Conservation (phyloP, 768 basidiomycete genomes). For the Xanthoconium purpureum region DNA sequence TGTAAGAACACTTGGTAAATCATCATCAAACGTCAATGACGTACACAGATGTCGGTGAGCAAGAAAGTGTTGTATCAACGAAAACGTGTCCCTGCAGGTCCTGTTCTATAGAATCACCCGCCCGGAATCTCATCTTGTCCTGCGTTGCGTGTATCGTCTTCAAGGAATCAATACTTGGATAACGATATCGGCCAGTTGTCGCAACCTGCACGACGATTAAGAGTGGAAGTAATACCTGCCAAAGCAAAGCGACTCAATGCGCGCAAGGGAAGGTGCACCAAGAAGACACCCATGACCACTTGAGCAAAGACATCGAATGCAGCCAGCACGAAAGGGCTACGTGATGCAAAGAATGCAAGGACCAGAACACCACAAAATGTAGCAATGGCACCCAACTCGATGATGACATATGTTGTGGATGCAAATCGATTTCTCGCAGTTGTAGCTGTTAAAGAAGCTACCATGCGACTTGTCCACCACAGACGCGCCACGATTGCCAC, state of each 20-base stretch:
- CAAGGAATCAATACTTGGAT: not conserved
- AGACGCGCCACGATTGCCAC: not conserved
- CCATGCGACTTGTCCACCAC: not conserved
- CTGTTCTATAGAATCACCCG: not conserved
- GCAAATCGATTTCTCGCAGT: not conserved
- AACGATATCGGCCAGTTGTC: not conserved
- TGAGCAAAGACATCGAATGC: not conserved
- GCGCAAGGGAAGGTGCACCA: no score
- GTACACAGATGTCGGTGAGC: no score
- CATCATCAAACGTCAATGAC: no score
- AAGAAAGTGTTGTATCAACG: no score
- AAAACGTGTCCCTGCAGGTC: not conserved
- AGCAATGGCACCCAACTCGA: not conserved
- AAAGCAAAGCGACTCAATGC: not conserved
- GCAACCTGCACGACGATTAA: not conserved
- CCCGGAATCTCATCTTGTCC: not conserved
- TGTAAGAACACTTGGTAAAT: no score
- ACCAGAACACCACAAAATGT: not conserved
- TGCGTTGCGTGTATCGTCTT: not conserved
- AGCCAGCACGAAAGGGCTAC: not conserved
- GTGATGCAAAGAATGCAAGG: not conserved
- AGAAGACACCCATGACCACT: not conserved
- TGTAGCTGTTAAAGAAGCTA: not conserved
- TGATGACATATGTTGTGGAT: not conserved
- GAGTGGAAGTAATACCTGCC: not conserved